Evolutionary conservation across 2,329 filamentous ascomycete species (phyloP), one percentile per base, ranked within the genome.

Genomic region (Aspergillus ustus): DNA sequence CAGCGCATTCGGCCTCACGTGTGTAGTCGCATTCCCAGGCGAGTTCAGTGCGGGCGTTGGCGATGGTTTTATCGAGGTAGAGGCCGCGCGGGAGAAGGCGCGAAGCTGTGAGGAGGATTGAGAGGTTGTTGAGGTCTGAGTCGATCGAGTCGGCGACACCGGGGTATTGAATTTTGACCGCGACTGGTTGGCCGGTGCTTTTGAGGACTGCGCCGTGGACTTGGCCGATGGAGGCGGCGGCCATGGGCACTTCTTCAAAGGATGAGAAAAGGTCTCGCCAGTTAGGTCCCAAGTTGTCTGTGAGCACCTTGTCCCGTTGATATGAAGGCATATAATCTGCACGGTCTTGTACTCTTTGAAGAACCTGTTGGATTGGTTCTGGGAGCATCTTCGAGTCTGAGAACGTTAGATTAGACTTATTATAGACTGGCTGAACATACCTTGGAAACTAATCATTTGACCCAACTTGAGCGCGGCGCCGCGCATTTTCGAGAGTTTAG

Each of bases 301-400:
- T 77, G 7, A 99, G 84, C 0, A 99, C 94, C 62, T 89, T 88
- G 75, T 99, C 89, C 11, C 95, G 89, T 76, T 99, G 95, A 75
- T 89, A 97, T 2, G 92, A 86, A 0, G 95, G 95, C 95, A 99
- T 99, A 77, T 98, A 99, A 77, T 99, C 94, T 44, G 95, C 95
- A 60, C 92, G 89, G 75, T 99, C 95, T 75, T 99, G 95, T 0
- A 99, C 95, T 6, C 96, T 89, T 74, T 97, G 93, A 13, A 99
- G 81, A 1, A 99, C 92, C 71, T 94, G 87, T 67, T 96, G 92
- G 53, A 99, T 93, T 1, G 91, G 87, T 0, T 86, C 87, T 0
- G 95, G 95, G 9, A 99, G 85, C 88, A 97, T 93, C 77, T 97
- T 98, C 43, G 92, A 88, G 78, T 99, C 95, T 84, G 60, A 40